Base-by-base conservation (phyloP, 768 basidiomycete species). In the Lactarius vividus region DNA sequence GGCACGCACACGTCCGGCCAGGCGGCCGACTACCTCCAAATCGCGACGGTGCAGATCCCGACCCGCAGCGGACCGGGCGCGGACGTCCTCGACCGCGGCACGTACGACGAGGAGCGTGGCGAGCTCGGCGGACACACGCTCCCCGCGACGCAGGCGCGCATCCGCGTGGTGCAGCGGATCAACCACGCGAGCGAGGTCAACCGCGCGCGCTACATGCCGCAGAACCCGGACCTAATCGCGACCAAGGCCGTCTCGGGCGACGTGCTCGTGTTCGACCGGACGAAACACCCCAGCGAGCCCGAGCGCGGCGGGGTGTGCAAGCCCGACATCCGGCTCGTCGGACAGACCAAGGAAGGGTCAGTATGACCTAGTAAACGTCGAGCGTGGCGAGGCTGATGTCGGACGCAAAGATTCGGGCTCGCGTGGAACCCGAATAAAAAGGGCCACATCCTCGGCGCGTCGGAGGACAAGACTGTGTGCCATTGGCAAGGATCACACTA, bases 1-100 rank as follows among this genome's bases (percentile, higher is more conserved):
- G 97, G 96, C 44, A 99, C 97, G 1, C 96, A 99, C 81, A 98
- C 97, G 6, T 98, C 96, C 37, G 91, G 91, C 5, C 92, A 95
- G 78, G 87, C 92, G 4, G 89, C 92, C 75, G 96, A 99, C 78
- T 90, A 96, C 77, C 86, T 98, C 57, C 92, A 96, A 79, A 98
- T 99, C 66, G 97, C 96, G 35, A 88, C 89, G 29, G 92, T 98
- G 10, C 89, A 94, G 68, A 88, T 99, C 63, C 97, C 96, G 7
- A 94, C 92, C 75, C 90, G 86, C 71, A 84, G 85, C 59, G 84
- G 83, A n/a, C 78, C 81, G 1, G 85, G 86, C 44, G 85, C 88
- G 15, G 89, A 92, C 69, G 91, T 88, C 70, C 85, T 98, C 67
- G 89, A 91, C 74, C 82, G 86, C 20, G 79, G 81, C 44, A 83